A percentile compares a stretch with the other conserved stretches of the same genome.
phyloP scores from a whole-genome alignment of 495 filamentous ascomycete genomes.

The Talaromyces nanjingensis region DNA sequence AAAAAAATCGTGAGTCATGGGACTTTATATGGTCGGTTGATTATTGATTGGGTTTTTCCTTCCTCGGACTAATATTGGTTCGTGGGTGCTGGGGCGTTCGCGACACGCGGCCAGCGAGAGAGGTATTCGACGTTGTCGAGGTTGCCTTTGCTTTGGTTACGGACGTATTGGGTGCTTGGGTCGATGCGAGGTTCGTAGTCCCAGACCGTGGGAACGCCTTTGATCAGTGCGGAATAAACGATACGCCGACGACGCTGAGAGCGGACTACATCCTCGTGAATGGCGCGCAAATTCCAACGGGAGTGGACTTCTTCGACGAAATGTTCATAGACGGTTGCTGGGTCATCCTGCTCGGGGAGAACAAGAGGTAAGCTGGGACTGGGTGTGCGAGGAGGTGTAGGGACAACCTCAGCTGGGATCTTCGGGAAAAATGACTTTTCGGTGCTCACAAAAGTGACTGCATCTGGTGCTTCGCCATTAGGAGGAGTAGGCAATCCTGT shows the following conservation, averaged over 20 bases:
- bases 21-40: slow-evolving; percentile 10
- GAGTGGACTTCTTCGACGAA: slow-evolving; percentile 59
- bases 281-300: slow-evolving; percentile 68
- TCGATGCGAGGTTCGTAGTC: slow-evolving; percentile 71
- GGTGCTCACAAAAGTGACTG: slow-evolving; percentile 18
- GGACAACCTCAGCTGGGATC: slow-evolving; percentile 19
- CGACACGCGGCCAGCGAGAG: slow-evolving; percentile 40
- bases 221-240: slow-evolving; percentile 66
- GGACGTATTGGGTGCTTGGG: slow-evolving; percentile 60
- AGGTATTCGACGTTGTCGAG: slow-evolving; percentile 40
- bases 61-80: background rate
- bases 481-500: slow-evolving; percentile 32
- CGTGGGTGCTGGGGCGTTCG: slow-evolving; percentile 16
- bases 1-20: slow-evolving; percentile 29
- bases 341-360: slow-evolving; percentile 36
- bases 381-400: slow-evolving; percentile 34
- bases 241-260: slow-evolving; percentile 67
- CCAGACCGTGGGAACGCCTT: slow-evolving; percentile 65
- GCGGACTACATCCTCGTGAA: slow-evolving; percentile 58
- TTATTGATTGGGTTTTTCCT: too few relatives aligned
- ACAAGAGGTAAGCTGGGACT: slow-evolving; percentile 25
- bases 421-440: slow-evolving; percentile 24
- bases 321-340: slow-evolving; percentile 37
- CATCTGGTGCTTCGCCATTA: slow-evolving; percentile 13
- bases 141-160: slow-evolving; percentile 40